Conservation (phyloP, 495 filamentous ascomycete species). For the Pyronema domesticum region DNA sequence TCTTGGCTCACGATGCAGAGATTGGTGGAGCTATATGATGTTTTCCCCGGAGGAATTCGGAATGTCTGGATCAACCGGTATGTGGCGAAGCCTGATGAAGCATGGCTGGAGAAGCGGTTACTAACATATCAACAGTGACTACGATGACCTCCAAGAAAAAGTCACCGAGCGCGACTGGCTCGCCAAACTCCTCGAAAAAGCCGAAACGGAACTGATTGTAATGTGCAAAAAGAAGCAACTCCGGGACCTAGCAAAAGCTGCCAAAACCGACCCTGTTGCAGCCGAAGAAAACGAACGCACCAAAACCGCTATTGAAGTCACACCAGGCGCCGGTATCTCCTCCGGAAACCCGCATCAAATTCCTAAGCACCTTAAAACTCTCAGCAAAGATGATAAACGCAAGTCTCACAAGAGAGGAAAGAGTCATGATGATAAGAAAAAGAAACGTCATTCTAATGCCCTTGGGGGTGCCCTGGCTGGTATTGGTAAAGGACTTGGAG, state of each 20-base stretch:
- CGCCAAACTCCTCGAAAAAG: slow-evolving; percentile 56
- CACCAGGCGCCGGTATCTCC: slow-evolving; percentile 45
- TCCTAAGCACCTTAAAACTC: slow-evolving; percentile 21
- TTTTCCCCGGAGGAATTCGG: slow-evolving; percentile 86
- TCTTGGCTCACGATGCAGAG: slow-evolving; percentile 76
- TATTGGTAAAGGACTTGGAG: no score
- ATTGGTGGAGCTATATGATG: slow-evolving; percentile 73
- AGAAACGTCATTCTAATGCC: no score
- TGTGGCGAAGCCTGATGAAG: background rate
- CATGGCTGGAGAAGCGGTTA: background rate
- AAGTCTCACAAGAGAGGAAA: slow-evolving; percentile 24
- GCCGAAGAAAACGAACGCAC: slow-evolving; percentile 2
- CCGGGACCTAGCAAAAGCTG: slow-evolving; percentile 45
- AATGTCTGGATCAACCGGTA: slow-evolving; percentile 89
- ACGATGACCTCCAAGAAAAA: slow-evolving; percentile 71
- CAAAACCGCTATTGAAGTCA: slow-evolving; percentile 7
- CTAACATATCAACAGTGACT: slow-evolving; percentile 34
- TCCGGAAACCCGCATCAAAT: slow-evolving; percentile 71
- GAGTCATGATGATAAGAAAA: no score
- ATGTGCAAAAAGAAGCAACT: slow-evolving; percentile 59
- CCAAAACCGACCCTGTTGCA: slow-evolving; percentile 33
- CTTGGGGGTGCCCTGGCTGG: no score
- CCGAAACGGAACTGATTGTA: slow-evolving; percentile 68
- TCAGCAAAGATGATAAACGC: slow-evolving; percentile 24
- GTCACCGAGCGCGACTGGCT: slow-evolving; percentile 55